Evolutionary conservation across 2,329 filamentous ascomycete species (phyloP), one percentile per base, ranked within the genome.

Genomic region (Sporothrix humicola): DNA sequence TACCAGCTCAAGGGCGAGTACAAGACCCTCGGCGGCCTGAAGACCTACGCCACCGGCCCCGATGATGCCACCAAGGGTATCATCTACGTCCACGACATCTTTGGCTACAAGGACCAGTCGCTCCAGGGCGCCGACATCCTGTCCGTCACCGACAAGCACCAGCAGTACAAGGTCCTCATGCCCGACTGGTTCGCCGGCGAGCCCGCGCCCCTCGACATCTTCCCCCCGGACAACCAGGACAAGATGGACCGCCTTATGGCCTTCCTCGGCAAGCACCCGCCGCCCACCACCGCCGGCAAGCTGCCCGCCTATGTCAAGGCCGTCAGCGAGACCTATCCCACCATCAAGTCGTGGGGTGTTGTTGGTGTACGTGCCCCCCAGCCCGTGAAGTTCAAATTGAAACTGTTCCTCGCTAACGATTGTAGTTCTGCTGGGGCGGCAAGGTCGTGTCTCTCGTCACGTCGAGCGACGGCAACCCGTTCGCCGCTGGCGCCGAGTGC

Each of bases 181-280:
- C 95, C 95, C 42, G 95, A 98, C 83, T 95, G 93, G 87, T 97
- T 97, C 85, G 88, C 92, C 74, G 94, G 93, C 80, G 86, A 88
- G 77, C 92, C 93, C 1, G 83, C 83, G 78, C 82, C 84, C 69
- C 86, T 90, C 80, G 84, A 84, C 79, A 82, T 87, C 83, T 89
- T 89, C 80, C 91, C 91, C 2, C 87, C 90, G 31, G 82, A 90
- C 81, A 92, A 82, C 6, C 83, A 88, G 5, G 90, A 93, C 77
- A 91, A 93, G 82, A 81, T 88, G 79, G 83, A 88, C 81, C 84
- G 83, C 37, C 83, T 92, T 3, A 84, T 84, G 42, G 82, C 80
- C 3, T 93, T 92, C 82, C 88, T 92, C 78, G 80, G 81, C 56
- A 86, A 84, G 74, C 83, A 84, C 79, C 82, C 85, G 46, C 83